These are phyloP conservation scores for Hortaea werneckii DNA, from an alignment of 2,329 filamentous ascomycete species.

Conservation along the genomic window DNA sequence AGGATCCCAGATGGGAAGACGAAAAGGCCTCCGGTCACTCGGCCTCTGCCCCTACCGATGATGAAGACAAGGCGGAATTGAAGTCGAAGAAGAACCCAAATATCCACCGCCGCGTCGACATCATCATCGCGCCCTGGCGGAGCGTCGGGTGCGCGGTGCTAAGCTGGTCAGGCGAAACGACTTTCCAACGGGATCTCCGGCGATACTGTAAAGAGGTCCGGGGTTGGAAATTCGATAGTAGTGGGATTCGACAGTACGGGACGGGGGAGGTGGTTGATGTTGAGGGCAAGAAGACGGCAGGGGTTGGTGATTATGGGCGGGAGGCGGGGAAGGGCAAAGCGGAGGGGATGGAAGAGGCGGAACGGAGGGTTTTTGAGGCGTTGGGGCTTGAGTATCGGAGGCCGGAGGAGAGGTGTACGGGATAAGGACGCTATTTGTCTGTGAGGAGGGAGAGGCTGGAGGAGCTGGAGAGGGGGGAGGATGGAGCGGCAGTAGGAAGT, in stretches of 20 bases:
- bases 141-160: constrained; percentile 80
- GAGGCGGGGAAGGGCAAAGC: constrained; percentile 22
- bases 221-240: constrained; percentile 81
- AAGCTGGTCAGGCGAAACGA: constrained; percentile 76
- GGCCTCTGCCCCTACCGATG: constrained; percentile 6
- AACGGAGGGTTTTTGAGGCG: constrained; percentile 69
- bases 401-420: constrained; percentile 36
- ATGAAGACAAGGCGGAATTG: neutral
- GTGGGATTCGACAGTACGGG: constrained; percentile 60
- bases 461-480: no score
- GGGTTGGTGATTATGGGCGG: no score
- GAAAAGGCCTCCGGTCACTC: no score
- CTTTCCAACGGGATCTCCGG: constrained; percentile 78
- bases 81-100: constrained; percentile 58
- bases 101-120: constrained; percentile 77
- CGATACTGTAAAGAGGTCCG: constrained; percentile 65
- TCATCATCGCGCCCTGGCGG: constrained; percentile 81
- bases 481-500: no score
- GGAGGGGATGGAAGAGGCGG: constrained; percentile 57
- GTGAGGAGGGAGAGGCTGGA: no score
- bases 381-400: constrained; percentile 48
- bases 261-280: constrained; percentile 66
- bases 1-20: constrained; percentile 50
- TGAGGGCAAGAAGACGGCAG: no score
- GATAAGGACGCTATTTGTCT: constrained; percentile 24